Base-by-base conservation (phyloP, 1,284 basidiomycete species). In the Leccinum subatratum region DNA sequence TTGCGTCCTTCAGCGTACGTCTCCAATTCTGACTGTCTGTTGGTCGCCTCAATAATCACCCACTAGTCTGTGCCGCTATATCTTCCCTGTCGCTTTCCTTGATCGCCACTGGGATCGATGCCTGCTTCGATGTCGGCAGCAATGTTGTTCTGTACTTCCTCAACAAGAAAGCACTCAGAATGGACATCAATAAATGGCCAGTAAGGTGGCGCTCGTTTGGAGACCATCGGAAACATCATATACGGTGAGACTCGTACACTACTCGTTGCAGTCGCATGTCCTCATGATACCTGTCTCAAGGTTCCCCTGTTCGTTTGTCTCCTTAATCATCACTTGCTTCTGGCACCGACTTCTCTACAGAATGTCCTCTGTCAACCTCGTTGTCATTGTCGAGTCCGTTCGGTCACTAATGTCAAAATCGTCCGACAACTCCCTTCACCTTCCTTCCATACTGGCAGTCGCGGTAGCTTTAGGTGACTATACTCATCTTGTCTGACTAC, bases 161-260 rank as follows among this genome's bases (percentile, higher is more conserved):
- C 1, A 91, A 99, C 77, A 82, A 83, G 69, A 91, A 94, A 72
- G 88, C 93, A 1, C 79, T 76, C 11, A 83, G 75, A 25, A 84
- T 95, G 66, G 94, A 97, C 73, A 73, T 80, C 62, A 92, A 90
- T 76, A 94, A 93, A 72, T 97, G 94, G 94, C 95, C 95, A 7
- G 91, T 94, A 14, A 14, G 92, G 95, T 63, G 96, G 96, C 30
- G 85, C 90, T 20, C 85, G 94, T 61, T 85, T 96, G 59, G 93
- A 95, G 77, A 95, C 92, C 1, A 95, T 95, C 68, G 94, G 94
- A 48, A 96, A 96, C 73, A 90, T 96, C 68, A 82, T 93, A 64
- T 97, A 95, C 71, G 92, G 92, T 89, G 62, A 72, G 87, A 79
- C 34, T 56, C 22, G 22, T 20, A 56, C 22, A 25, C 51, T 20